These are phyloP conservation scores for Wallacemonas sp. DNA, from an alignment of 208 protist genomes.

Conservation along the genomic window DNA sequence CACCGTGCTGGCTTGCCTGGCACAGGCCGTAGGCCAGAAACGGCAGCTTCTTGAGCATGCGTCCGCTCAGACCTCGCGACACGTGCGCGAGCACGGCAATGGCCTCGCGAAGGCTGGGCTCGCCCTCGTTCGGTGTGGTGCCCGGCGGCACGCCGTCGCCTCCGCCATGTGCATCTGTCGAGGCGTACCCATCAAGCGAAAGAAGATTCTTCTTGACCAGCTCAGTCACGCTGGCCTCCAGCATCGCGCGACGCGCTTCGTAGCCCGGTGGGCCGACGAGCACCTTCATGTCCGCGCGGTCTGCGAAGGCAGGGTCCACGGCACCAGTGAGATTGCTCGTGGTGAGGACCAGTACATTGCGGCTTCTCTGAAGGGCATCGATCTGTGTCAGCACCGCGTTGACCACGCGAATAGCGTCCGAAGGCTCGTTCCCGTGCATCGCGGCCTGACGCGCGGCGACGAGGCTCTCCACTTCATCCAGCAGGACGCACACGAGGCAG, in stretches of 20 bases:
- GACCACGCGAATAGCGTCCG: conserved; percentile 94
- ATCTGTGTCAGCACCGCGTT: conserved; percentile 97
- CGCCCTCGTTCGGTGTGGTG: background rate
- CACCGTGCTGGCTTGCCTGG: background rate
- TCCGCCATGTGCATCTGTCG: conserved; percentile 1
- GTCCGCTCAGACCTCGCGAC: conserved; percentile 85
- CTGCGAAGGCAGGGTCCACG: conserved; percentile 95
- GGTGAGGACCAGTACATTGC: conserved; percentile 93
- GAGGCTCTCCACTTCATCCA: conserved; percentile 97
- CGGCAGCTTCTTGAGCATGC: conserved; percentile 91
- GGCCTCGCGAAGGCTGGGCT: background rate
- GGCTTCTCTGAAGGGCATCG: conserved; percentile 82
- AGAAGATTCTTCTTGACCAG: conserved; percentile 45
- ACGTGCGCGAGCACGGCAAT: conserved; percentile 32
- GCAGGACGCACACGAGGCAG: conserved; percentile 86
- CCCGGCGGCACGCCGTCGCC: too few species aligned
- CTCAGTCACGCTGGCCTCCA: conserved; percentile 76
- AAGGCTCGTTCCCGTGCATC: conserved; percentile 92
- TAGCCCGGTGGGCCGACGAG: conserved; percentile 88
- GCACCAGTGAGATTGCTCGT: conserved; percentile 96
- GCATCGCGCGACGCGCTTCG: conserved; percentile 70
- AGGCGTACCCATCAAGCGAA: background rate
- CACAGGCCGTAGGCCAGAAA: conserved; percentile 77
- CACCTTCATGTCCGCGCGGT: conserved; percentile 95
- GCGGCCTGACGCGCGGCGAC: conserved; percentile 88